Conservation (phyloP, 1,284 basidiomycete species). For the Pholiota adiposa region DNA sequence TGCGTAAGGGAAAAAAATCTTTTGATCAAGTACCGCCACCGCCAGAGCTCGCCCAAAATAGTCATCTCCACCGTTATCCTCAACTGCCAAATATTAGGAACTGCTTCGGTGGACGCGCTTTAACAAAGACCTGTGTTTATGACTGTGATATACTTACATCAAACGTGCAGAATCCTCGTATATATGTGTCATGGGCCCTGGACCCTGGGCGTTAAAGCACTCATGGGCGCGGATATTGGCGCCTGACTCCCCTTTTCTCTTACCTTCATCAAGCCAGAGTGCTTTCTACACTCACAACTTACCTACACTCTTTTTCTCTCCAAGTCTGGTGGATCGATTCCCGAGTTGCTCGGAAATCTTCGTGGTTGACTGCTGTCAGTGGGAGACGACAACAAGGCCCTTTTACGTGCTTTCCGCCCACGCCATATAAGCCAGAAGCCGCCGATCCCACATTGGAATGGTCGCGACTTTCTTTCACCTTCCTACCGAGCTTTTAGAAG, state of each 20-base stretch:
- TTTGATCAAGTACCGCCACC: slow-evolving; percentile 5
- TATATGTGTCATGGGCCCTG: neutral
- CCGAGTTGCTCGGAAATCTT: neutral
- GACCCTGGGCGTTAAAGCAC: slow-evolving; percentile 7
- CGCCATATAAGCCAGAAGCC: neutral
- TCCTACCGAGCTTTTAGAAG: slow-evolving; percentile 16
- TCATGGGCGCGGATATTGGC: neutral
- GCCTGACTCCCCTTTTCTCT: neutral
- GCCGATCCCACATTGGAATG: neutral
- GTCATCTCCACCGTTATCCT: neutral
- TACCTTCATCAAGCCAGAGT: neutral
- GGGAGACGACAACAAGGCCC: neutral
- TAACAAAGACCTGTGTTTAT: neutral
- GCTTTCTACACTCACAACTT: neutral
- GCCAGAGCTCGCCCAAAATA: slow-evolving; percentile 1
- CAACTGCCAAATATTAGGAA: slow-evolving; percentile 1
- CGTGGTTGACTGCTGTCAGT: neutral
- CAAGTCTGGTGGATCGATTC: neutral
- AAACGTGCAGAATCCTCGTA: neutral
- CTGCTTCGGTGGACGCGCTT: neutral
- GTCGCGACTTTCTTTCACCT: slow-evolving; percentile 5
- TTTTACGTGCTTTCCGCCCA: neutral
- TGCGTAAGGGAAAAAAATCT: slow-evolving; percentile 5
- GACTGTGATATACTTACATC: neutral
- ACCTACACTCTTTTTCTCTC: neutral